These are phyloP conservation scores for Plasmodium ovale DNA, from an alignment of 169 alveolate species.

Conservation along the genomic window DNA sequence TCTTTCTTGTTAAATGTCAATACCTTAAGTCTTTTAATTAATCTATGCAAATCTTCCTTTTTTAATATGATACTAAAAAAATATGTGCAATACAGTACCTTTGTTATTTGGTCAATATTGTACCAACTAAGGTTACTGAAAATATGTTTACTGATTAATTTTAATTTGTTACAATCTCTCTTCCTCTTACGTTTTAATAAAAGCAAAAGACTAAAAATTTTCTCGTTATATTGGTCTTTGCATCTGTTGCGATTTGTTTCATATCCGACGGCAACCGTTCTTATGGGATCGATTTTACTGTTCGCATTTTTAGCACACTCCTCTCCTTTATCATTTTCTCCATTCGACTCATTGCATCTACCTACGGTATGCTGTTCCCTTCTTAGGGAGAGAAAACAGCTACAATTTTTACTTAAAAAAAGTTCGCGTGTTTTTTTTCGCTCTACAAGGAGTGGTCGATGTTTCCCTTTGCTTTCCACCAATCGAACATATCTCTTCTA, in stretches of 20 bases:
- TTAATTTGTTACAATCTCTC: slow-evolving; percentile 40
- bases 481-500: not conserved
- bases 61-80: slow-evolving; percentile 61
- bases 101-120: slow-evolving; percentile 34
- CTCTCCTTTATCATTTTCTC: not conserved
- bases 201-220: slow-evolving; percentile 23
- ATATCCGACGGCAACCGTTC: not conserved
- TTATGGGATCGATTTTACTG: not conserved
- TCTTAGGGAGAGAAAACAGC: not conserved
- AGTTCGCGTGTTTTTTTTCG: not conserved
- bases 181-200: slow-evolving; percentile 21
- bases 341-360: not conserved
- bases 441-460: not conserved
- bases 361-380: not conserved
- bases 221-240: not conserved
- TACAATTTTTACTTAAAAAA: not conserved
- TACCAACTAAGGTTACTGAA: slow-evolving; percentile 19
- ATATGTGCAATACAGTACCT: slow-evolving; percentile 31
- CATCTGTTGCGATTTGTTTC: not conserved
- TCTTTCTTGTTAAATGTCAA: slow-evolving; percentile 51
- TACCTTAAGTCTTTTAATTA: slow-evolving; percentile 47
- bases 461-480: not conserved
- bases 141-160: slow-evolving; percentile 13
- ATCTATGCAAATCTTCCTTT: slow-evolving; percentile 57
- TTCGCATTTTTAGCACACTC: not conserved